A percentile compares a stretch with the other conserved stretches of the same genome.
phyloP scores from a whole-genome alignment of 139 green algal species.

The Auxenochlorella pyrenoidosa region DNA sequence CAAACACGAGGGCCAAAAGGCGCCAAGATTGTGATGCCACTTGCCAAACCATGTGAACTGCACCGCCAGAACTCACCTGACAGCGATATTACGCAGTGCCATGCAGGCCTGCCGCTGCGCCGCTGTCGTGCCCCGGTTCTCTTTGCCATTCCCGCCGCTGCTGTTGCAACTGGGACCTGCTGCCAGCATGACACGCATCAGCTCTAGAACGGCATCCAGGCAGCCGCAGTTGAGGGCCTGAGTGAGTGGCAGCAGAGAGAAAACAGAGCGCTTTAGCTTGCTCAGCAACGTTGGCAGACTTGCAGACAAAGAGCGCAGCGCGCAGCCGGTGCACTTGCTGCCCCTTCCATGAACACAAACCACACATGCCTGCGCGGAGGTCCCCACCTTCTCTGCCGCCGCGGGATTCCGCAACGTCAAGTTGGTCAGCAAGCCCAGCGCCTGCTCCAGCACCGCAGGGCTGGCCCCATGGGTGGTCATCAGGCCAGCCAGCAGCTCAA shows the following conservation, averaged over 20 bases:
- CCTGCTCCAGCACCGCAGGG: slow-evolving; percentile 39
- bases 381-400: slow-evolving; percentile 23
- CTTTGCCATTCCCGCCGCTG: neutral
- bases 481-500: slow-evolving; percentile 51
- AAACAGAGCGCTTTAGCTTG: too few species aligned
- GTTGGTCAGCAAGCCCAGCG: slow-evolving; percentile 77
- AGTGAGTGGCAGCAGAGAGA: too few species aligned
- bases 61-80: slow-evolving; percentile 27
- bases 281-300: too few species aligned
- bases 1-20: too few species aligned
- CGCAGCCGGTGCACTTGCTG: too few species aligned
- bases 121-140: neutral
- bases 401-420: slow-evolving; percentile 81
- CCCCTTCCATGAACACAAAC: neutral
- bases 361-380: too few species aligned
- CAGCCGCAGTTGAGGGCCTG: slow-evolving; percentile 58
- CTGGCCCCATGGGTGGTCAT: slow-evolving; percentile 30
- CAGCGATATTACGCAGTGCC: slow-evolving; percentile 83
- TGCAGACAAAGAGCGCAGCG: too few species aligned
- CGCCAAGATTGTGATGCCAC: neutral
- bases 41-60: neutral
- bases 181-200: slow-evolving; percentile 43
- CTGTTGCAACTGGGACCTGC: neutral
- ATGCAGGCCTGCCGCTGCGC: slow-evolving; percentile 78
- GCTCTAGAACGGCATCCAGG: slow-evolving; percentile 49